Percentiles rank a stretch among this genome's conserved stretches.
phyloP scores from a whole-genome alignment of 352 stramenopile genomes.

The Phytophthora tubulina region DNA sequence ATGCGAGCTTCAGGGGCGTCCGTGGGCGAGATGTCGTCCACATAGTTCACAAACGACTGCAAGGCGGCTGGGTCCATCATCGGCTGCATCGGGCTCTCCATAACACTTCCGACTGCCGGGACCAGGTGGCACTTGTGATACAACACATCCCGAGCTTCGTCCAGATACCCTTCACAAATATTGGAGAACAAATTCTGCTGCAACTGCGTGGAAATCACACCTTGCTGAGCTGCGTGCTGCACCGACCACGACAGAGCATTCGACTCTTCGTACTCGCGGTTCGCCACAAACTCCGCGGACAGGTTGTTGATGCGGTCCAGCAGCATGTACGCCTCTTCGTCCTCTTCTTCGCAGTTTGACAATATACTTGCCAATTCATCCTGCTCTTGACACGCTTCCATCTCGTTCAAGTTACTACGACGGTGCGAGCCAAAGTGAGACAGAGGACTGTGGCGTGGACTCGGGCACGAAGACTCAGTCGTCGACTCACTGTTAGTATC shows the following conservation, averaged over 20 bases:
- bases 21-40: conserved; percentile 66
- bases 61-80: conserved; percentile 44
- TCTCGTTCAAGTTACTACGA: conserved; percentile 37
- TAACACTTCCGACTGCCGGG: conserved; percentile 72
- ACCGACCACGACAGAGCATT: conserved; percentile 77
- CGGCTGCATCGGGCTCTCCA: conserved; percentile 53
- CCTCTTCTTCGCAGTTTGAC: conserved; percentile 67
- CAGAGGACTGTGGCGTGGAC: conserved; percentile 59
- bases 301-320: conserved; percentile 75
- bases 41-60: conserved; percentile 61
- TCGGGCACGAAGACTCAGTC: conserved; percentile 76
- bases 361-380: conserved; percentile 65
- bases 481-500: conserved; percentile 83
- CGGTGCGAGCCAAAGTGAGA: conserved; percentile 44
- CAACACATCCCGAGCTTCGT: conserved; percentile 82
- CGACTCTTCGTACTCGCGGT: conserved; percentile 77
- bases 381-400: conserved; percentile 48
- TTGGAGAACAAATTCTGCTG: conserved; percentile 74
- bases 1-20: conserved; percentile 56
- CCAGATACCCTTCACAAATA: conserved; percentile 65
- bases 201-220: conserved; percentile 69
- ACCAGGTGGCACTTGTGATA: conserved; percentile 86
- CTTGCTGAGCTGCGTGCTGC: conserved; percentile 71
- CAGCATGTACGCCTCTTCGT: conserved; percentile 71
- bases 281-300: conserved; percentile 70